Percentiles rank a stretch among this genome's conserved stretches.
These are phyloP conservation scores for Ajuga chamaepitys DNA, from an alignment of 257 asterid species.

Conservation along the genomic window DNA sequence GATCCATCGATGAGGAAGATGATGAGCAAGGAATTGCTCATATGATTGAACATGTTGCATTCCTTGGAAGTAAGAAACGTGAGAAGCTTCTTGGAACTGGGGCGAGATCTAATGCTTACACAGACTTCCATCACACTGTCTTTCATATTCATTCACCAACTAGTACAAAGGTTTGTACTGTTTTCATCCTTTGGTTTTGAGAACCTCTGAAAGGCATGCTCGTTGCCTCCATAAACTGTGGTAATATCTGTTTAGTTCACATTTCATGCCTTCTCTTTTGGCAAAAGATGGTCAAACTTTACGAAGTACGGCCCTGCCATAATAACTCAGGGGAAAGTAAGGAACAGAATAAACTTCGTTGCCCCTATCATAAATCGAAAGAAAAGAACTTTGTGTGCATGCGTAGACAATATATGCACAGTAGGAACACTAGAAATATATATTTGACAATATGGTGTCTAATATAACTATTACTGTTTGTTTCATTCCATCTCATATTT, in stretches of 20 bases:
- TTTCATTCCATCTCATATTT: neutral
- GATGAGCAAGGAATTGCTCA: conserved; percentile 99
- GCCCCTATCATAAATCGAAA: neutral
- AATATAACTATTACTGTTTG: neutral
- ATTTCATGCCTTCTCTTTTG: neutral
- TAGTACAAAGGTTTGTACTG: conserved; percentile 58
- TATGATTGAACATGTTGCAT: conserved; percentile 99
- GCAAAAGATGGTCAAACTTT: neutral
- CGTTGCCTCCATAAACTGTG: neutral
- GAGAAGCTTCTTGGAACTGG: conserved; percentile 99
- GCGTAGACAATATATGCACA: too few species aligned
- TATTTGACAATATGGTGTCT: too few species aligned
- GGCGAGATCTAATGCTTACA: conserved; percentile 97
- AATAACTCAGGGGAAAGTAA: neutral
- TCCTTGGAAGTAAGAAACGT: conserved; percentile 99
- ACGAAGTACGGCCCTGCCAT: neutral
- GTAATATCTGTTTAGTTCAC: neutral
- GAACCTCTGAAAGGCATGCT: neutral
- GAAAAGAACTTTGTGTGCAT: neutral
- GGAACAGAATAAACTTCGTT: neutral
- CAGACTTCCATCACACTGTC: conserved; percentile 98
- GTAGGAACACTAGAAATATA: too few species aligned
- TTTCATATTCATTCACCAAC: conserved; percentile 99
- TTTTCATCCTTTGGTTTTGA: conserved; percentile 12
- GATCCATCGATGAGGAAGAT: conserved; percentile 98